A percentile compares a stretch with the other conserved stretches of the same genome.
Conservation (phyloP, 1,284 basidiomycete genomes). For the Malassezia pachydermatis region DNA sequence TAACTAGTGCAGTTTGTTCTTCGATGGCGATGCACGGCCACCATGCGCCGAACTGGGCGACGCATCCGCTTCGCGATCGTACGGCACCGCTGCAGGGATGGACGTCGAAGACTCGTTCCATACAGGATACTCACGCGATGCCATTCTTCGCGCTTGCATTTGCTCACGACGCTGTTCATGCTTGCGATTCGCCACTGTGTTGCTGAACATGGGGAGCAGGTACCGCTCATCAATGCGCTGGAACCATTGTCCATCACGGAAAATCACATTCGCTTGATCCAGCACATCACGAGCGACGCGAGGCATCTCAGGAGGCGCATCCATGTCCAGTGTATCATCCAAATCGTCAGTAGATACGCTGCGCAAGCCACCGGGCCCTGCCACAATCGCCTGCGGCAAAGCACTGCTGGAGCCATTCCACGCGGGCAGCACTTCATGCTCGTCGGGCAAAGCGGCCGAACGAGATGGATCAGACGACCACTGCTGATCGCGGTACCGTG, state of each 20-base stretch:
- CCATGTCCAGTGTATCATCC: background rate
- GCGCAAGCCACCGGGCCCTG: constrained; percentile 14
- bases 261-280: constrained; percentile 40
- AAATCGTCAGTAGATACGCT: constrained; percentile 11
- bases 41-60: background rate
- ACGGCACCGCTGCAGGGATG: constrained; percentile 3
- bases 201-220: constrained; percentile 84
- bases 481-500: too few relatives aligned
- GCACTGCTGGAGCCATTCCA: background rate
- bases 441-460: background rate
- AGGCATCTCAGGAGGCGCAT: background rate
- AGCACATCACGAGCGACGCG: constrained; percentile 22
- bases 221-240: constrained; percentile 88
- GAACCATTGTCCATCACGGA: constrained; percentile 74
- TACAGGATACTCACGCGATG: background rate
- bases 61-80: background rate
- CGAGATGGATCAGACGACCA: too few relatives aligned
- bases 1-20: constrained; percentile 5
- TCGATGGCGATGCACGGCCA: background rate
- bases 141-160: constrained; percentile 7
- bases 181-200: constrained; percentile 52
- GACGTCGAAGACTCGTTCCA: background rate
- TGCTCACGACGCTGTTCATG: constrained; percentile 40
- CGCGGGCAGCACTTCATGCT: background rate
- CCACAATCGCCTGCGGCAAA: constrained; percentile 11